Evolutionary conservation across 75 land plant species (phyloP).

Genomic region (Azolla pinnata): DNA sequence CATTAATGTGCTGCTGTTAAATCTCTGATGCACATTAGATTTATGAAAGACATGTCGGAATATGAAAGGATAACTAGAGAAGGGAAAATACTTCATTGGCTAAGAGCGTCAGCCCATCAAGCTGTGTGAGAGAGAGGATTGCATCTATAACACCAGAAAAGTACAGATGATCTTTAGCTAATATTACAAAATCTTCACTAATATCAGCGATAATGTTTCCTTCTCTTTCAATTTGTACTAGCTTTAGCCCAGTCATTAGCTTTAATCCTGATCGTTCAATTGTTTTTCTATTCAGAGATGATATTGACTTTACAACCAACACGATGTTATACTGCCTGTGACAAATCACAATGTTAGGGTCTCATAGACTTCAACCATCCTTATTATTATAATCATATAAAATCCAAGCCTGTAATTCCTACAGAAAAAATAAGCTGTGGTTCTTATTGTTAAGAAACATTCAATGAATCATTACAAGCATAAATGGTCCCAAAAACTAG

Average conservation of each 20-base stretch:
- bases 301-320: slow-evolving; percentile 23
- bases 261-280: slow-evolving; percentile 24
- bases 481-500: too few relatives aligned
- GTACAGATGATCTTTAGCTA: slow-evolving; percentile 19
- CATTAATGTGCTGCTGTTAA: too few relatives aligned
- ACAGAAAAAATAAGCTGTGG: too few relatives aligned
- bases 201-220: slow-evolving; percentile 10
- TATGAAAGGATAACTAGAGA: slow-evolving; percentile 2
- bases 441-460: too few relatives aligned
- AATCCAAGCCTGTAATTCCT: too few relatives aligned
- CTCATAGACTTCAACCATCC: too few relatives aligned
- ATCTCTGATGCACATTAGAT: too few relatives aligned
- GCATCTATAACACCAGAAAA: slow-evolving; percentile 35
- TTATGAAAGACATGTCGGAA: too few relatives aligned
- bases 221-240: slow-evolving; percentile 27
- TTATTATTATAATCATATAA: too few relatives aligned
- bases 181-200: slow-evolving; percentile 8
- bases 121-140: slow-evolving; percentile 20
- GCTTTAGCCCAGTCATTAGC: slow-evolving; percentile 19
- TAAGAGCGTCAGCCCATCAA: slow-evolving; percentile 30
- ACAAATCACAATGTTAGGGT: slow-evolving; percentile 3
- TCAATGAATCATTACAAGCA: too few relatives aligned
- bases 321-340: slow-evolving; percentile 32
- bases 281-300: slow-evolving; percentile 22
- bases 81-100: slow-evolving; percentile 20